A percentile compares a stretch with the other conserved stretches of the same genome.
Evolutionary conservation across 495 filamentous ascomycete genomes (phyloP).

Genomic region (Oleoguttula mirabilis): DNA sequence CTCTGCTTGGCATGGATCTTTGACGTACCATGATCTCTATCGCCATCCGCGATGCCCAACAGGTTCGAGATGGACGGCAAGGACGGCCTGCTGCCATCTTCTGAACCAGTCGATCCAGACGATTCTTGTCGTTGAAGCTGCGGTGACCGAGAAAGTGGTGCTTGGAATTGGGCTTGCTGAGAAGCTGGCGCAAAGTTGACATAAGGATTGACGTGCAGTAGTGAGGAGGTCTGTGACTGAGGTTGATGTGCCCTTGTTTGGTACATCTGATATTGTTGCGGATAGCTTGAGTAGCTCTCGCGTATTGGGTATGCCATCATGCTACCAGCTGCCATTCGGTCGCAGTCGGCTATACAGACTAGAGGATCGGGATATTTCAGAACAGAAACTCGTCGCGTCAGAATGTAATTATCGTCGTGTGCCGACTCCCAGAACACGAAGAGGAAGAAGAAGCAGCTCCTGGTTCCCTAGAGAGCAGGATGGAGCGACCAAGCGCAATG

Average conservation of each 20-base stretch:
- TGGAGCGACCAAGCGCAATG: neutral
- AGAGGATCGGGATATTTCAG: too few species aligned
- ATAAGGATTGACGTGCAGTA: constrained; percentile 7
- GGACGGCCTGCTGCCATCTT: constrained; percentile 26
- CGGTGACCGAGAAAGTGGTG: too few species aligned
- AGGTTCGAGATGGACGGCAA: constrained; percentile 33
- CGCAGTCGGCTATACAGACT: too few species aligned
- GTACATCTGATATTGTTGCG: constrained; percentile 11
- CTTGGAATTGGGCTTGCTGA: too few species aligned
- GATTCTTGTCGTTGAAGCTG: neutral
- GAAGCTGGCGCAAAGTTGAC: neutral
- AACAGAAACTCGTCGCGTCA: too few species aligned
- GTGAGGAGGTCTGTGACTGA: neutral
- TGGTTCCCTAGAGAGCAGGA: too few species aligned
- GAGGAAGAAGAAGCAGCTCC: too few species aligned
- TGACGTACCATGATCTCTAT: too few species aligned
- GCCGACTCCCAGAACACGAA: too few species aligned
- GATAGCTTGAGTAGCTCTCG: constrained; percentile 7
- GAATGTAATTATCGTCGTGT: too few species aligned
- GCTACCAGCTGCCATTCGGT: constrained; percentile 4
- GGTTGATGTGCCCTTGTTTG: constrained; percentile 2
- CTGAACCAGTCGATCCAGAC: constrained; percentile 24
- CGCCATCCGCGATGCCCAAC: constrained; percentile 25
- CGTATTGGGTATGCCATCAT: constrained; percentile 14
- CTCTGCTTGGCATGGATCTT: too few species aligned